These are phyloP conservation scores for Collybia sordida DNA, from an alignment of 768 basidiomycete species.

Conservation along the genomic window DNA sequence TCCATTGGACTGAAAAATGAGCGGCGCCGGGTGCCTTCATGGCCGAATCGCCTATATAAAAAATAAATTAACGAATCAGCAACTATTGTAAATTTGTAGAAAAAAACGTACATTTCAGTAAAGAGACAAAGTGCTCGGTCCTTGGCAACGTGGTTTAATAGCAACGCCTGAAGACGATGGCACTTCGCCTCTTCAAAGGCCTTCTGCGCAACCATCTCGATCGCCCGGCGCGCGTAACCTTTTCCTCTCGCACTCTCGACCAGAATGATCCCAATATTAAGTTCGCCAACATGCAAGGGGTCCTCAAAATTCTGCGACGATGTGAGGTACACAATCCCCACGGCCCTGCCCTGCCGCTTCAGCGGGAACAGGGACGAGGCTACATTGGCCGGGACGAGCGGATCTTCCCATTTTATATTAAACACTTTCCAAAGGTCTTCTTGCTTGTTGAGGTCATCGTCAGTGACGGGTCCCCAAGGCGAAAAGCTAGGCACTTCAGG, in stretches of 20 bases:
- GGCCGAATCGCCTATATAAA: constrained; percentile 48
- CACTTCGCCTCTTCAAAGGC: constrained; percentile 46
- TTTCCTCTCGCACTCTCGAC: constrained; percentile 29
- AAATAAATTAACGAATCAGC: background rate
- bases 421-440: no score
- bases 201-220: constrained; percentile 41
- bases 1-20: constrained; percentile 46
- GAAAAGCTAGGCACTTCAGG: no score
- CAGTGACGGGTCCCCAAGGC: no score
- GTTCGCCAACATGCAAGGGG: constrained; percentile 38
- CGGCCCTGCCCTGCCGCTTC: constrained; percentile 9
- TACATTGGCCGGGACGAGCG: no score
- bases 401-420: no score
- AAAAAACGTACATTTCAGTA: constrained; percentile 33
- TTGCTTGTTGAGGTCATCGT: no score
- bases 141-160: constrained; percentile 45
- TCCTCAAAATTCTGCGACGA: constrained; percentile 26
- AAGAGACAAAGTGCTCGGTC: constrained; percentile 48
- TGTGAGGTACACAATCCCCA: constrained; percentile 46
- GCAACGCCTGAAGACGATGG: constrained; percentile 53
- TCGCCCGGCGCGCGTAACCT: constrained; percentile 47
- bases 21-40: constrained; percentile 64
- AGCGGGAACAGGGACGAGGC: no score
- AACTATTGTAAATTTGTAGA: background rate
- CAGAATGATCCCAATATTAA: constrained; percentile 57